Percentiles rank a stretch among this genome's conserved stretches.
These are phyloP conservation scores for Pleurotus tuoliensis DNA, from an alignment of 768 basidiomycete species.

Conservation along the genomic window DNA sequence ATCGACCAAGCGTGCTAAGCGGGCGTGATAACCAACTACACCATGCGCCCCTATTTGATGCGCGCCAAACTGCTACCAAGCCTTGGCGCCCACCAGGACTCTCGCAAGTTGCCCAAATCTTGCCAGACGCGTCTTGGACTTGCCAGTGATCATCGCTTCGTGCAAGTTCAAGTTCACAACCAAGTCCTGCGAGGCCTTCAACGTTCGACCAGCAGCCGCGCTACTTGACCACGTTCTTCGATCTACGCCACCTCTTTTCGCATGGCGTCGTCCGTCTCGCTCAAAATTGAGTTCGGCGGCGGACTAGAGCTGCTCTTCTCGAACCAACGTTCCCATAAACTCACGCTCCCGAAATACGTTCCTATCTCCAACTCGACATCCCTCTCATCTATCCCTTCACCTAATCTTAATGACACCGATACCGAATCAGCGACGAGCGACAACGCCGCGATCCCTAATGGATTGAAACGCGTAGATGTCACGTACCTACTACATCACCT, in stretches of 20 bases:
- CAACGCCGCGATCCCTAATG: constrained; percentile 8
- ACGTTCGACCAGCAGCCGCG: too few species aligned
- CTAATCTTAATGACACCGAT: neutral
- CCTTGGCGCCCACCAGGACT: too few species aligned
- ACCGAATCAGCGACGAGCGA: neutral
- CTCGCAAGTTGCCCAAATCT: too few species aligned
- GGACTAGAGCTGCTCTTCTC: constrained; percentile 85
- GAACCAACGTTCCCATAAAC: constrained; percentile 55
- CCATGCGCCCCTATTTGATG: constrained; percentile 19
- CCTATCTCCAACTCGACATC: constrained; percentile 31
- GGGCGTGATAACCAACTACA: constrained; percentile 31
- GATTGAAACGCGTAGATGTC: constrained; percentile 54
- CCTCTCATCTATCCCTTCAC: neutral
- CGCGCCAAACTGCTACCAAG: too few species aligned
- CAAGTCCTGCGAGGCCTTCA: too few species aligned
- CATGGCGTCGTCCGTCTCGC: constrained; percentile 17
- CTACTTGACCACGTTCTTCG: too few species aligned
- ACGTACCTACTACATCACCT: constrained; percentile 78
- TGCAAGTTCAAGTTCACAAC: too few species aligned
- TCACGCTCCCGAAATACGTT: constrained; percentile 50
- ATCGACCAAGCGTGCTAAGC: constrained; percentile 17
- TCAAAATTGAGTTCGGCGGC: constrained; percentile 79
- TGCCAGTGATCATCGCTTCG: too few species aligned
- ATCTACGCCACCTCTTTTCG: too few species aligned
- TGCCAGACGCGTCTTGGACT: too few species aligned